Base-by-base conservation (phyloP, 1,284 basidiomycete species). In the Phenoliferia sp. region DNA sequence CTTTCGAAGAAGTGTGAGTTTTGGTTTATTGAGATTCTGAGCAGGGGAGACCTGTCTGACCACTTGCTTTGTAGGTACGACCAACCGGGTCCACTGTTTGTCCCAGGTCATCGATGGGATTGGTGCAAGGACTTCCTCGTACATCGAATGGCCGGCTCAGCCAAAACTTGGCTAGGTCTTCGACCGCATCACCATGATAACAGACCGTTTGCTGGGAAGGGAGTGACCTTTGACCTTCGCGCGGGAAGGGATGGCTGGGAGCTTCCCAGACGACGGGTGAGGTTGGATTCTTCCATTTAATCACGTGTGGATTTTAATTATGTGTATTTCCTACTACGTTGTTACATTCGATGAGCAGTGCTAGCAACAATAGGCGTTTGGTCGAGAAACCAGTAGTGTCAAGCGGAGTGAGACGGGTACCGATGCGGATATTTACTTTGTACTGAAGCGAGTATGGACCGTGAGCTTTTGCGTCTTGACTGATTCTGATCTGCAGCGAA, bases 1-100 rank as follows among this genome's bases (percentile, higher is more conserved):
- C 84, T 57, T 89, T 87, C 86, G 88, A 89, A 77, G 85, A 84
- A n/a, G 83, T 88, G n/a, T 80, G 88, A 31, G 83, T 81, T 26
- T 86, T 87, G 76, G 82, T 84, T 22, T 2, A 32, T 5, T 28
- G 15, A 12, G n/a, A 36, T 12, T 3, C 39, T 9, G 28, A 22
- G 28, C 16, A 26, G 28, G 5, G 26, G 34, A 35, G 2, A 22
- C 12, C 12, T 44, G 12, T 12, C 39, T 44, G 39, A 44, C 39
- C 39, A 12, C 22, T 22, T 12, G 12, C 39, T 44, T 22, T 44
- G 39, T 22, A 44, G 39, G 22, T 44, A 44, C 39, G 39, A 44
- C 39, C 39, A 44, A 22, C 62, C 64, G 1, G 9, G 34, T 9
- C 63, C 64, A 5, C 48, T 26, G 3, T 69, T 59, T 33, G 28